These are phyloP conservation scores for Rhizopogon salebrosus DNA, from an alignment of 768 basidiomycete species.

Conservation along the genomic window DNA sequence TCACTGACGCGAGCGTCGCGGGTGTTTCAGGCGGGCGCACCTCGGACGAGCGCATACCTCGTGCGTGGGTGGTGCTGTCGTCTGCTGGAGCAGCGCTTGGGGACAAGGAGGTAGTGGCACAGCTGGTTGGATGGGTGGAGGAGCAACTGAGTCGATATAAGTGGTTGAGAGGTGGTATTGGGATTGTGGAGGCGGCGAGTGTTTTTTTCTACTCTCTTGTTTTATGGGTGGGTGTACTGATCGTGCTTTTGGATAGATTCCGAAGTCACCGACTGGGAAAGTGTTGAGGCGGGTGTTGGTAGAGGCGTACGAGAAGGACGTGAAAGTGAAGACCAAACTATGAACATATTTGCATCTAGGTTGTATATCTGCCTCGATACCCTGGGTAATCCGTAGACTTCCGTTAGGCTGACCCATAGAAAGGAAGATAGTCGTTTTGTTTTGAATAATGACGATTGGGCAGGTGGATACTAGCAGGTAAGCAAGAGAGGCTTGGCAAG, in stretches of 20 bases:
- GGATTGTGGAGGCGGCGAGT: slow-evolving; percentile 52
- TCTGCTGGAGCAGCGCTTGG: slow-evolving; percentile 44
- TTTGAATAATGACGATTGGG: too few relatives aligned
- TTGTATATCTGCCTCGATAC: too few relatives aligned
- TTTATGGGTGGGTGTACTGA: background rate
- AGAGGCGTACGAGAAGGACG: slow-evolving; percentile 40
- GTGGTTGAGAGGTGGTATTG: slow-evolving; percentile 64
- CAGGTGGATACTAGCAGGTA: too few relatives aligned
- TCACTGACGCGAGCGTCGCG: slow-evolving; percentile 59
- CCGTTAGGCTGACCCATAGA: too few relatives aligned
- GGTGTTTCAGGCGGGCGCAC: slow-evolving; percentile 65
- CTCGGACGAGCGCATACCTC: slow-evolving; percentile 61
- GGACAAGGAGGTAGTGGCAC: slow-evolving; percentile 30
- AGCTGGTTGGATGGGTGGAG: slow-evolving; percentile 51
- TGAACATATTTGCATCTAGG: background rate
- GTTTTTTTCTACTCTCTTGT: background rate
- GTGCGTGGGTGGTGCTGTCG: slow-evolving; percentile 68
- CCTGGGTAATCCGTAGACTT: too few relatives aligned
- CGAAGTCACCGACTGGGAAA: slow-evolving; percentile 65
- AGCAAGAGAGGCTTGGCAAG: too few relatives aligned
- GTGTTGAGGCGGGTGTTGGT: slow-evolving; percentile 51
- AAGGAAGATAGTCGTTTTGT: too few relatives aligned
- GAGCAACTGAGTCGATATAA: slow-evolving; percentile 63
- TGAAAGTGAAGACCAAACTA: slow-evolving; percentile 11
- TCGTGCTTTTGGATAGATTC: slow-evolving; percentile 38